These are phyloP conservation scores for Camellia granthamiana DNA, from an alignment of 148 eudicot genomes.

Conservation along the genomic window DNA sequence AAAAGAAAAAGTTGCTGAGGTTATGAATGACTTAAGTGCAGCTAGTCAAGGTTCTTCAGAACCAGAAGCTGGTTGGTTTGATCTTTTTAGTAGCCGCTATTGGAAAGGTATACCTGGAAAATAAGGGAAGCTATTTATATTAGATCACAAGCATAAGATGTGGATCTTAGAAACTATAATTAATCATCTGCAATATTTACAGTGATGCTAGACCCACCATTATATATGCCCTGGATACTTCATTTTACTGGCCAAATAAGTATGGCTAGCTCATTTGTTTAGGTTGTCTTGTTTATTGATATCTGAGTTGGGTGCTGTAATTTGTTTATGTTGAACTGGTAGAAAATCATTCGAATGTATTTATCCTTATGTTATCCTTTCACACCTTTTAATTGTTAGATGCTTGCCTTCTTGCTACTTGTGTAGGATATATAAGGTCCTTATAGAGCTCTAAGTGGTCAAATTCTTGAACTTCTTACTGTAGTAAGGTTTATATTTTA, in stretches of 20 bases:
- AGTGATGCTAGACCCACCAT: neutral
- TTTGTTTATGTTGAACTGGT: neutral
- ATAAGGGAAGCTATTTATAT: neutral
- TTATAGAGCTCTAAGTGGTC: neutral
- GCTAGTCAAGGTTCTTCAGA: conserved; percentile 72
- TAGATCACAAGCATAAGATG: neutral
- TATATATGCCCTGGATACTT: neutral
- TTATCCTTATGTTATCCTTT: neutral
- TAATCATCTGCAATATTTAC: neutral
- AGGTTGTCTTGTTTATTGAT: neutral
- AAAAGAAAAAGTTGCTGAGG: conserved; percentile 75
- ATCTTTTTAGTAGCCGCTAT: conserved; percentile 83
- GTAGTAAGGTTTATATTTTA: neutral
- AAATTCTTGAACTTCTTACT: neutral
- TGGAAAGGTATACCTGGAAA: conserved; percentile 50
- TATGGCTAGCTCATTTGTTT: neutral
- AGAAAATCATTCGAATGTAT: neutral
- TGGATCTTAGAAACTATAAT: conserved; percentile 1
- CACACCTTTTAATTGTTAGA: neutral
- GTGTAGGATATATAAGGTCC: neutral
- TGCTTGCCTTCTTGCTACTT: neutral
- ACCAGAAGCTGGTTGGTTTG: conserved; percentile 95
- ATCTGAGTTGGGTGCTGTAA: neutral
- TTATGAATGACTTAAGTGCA: conserved; percentile 70
- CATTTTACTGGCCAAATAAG: neutral